phyloP scores from a whole-genome alignment of 2,329 filamentous ascomycete species.

The Hypomyces rosellus region DNA sequence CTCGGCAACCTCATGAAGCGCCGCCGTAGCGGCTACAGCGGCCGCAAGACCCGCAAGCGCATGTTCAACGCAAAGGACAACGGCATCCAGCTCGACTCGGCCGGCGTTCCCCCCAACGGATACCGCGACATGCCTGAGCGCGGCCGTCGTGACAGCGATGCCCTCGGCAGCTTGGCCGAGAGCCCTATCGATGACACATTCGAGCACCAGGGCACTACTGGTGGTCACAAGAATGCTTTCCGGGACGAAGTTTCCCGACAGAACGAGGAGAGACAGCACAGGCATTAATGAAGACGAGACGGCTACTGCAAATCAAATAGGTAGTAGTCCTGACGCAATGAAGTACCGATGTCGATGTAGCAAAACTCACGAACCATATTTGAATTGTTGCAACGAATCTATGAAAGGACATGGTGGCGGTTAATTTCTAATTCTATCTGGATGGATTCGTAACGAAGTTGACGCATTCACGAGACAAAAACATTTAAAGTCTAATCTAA shows the following conservation, averaged over 20 bases:
- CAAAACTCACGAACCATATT: not conserved
- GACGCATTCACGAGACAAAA: not conserved
- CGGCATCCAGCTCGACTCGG: constrained; percentile 36
- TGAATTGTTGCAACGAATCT: constrained; percentile 6
- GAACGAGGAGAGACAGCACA: constrained; percentile 30
- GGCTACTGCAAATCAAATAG: not conserved
- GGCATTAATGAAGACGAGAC: not conserved
- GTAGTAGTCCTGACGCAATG: not conserved
- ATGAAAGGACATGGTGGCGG: constrained; percentile 1
- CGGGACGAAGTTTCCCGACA: constrained; percentile 46
- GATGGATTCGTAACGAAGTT: constrained; percentile 4
- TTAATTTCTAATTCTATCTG: not conserved
- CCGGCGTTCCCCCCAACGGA: constrained; percentile 16
- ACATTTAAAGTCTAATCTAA: not conserved
- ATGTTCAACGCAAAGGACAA: constrained; percentile 25
- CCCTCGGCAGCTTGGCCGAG: constrained; percentile 42
- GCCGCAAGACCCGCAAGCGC: constrained; percentile 29
- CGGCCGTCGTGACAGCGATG: constrained; percentile 38
- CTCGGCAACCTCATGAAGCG: constrained; percentile 49
- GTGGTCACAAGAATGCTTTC: constrained; percentile 36
- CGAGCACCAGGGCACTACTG: constrained; percentile 30
- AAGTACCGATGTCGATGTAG: not conserved
- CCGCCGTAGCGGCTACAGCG: constrained; percentile 36
- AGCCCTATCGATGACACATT: constrained; percentile 39
- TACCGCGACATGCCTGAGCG: constrained; percentile 31